Evolutionary conservation across 768 basidiomycete species (phyloP), one percentile per base, ranked within the genome.

Genomic region (Agaricus subrufescens): DNA sequence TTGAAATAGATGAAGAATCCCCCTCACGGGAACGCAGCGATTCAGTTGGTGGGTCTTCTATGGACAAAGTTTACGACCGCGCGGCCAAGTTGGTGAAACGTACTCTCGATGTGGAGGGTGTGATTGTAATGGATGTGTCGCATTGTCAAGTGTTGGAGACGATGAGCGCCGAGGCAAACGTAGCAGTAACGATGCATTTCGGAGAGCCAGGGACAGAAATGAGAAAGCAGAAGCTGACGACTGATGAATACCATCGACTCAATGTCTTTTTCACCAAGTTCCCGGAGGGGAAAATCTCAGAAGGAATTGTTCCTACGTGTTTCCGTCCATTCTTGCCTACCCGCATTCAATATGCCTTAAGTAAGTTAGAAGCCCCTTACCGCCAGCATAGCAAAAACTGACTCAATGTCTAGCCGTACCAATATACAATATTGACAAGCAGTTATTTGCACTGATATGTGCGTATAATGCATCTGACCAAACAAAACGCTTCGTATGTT

Each of bases 21-120:
- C 66, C 69, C 49, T 60, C 63, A 58, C 72, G 61, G 58, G 71
- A 67, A 50, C 67, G 65, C 60, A 68, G 70, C 11, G 71, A 75
- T 38, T 55, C 73, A 25, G 64, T 73, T 38, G 67, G 70, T 19
- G 72, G 72, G 19, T 67, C 75, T 1, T 79, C 73, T 0, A 96
- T 97, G 93, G 91, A 94, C 64, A 84, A 82, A 58, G 86, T 98
- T 9, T 98, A 96, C 63, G 85, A 90, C 58, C 85, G 85, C n/a
- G 94, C 94, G 0, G 91, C 92, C 37, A 87, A 86, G 63, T 82
- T 98, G 42, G 90, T 98, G 58, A 85, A 89, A 69, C 83, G 87
- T 46, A 96, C 94, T 0, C 79, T 98, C 40, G 94, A 95, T 65
- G 87, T 96, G 9, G 93, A 96, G 68, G 93, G 92, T 34, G 91